Evolutionary conservation across 306 rosid genomes (phyloP).

Genomic region (Astragalus glycyphyllos): DNA sequence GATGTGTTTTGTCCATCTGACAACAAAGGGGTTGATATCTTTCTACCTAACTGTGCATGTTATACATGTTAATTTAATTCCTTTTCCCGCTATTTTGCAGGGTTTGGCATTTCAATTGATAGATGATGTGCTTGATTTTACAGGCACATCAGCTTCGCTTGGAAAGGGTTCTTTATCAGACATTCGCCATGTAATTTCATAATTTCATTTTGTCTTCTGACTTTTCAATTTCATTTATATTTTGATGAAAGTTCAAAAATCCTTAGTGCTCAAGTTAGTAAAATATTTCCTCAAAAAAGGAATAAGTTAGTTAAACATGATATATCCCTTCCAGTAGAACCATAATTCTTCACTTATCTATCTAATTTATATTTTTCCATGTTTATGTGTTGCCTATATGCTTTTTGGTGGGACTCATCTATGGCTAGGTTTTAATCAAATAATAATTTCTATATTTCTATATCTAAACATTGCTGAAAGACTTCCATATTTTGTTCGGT

Average conservation of each 20-base stretch:
- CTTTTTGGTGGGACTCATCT: constrained; percentile 9
- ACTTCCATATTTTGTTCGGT: not conserved
- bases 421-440: constrained; percentile 25
- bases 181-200: constrained; percentile 74
- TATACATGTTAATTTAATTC: constrained; percentile 28
- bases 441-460: not conserved
- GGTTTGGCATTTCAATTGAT: constrained; percentile 95
- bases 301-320: constrained; percentile 1
- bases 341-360: constrained; percentile 7
- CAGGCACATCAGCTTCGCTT: constrained; percentile 86
- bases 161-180: constrained; percentile 96
- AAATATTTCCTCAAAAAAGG: not conserved
- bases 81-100: constrained; percentile 54
- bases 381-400: constrained; percentile 16
- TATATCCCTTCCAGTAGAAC: not conserved
- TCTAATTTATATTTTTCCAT: constrained; percentile 3
- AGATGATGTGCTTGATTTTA: constrained; percentile 94
- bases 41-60: constrained; percentile 11
- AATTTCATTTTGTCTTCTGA: constrained; percentile 21
- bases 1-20: constrained; percentile 17
- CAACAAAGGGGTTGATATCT: constrained; percentile 14
- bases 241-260: constrained; percentile 21
- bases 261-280: constrained; percentile 20
- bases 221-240: constrained; percentile 17
- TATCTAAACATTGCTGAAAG: not conserved